Conservation (phyloP, 257 asterid species). For the Misopates orontium region DNA sequence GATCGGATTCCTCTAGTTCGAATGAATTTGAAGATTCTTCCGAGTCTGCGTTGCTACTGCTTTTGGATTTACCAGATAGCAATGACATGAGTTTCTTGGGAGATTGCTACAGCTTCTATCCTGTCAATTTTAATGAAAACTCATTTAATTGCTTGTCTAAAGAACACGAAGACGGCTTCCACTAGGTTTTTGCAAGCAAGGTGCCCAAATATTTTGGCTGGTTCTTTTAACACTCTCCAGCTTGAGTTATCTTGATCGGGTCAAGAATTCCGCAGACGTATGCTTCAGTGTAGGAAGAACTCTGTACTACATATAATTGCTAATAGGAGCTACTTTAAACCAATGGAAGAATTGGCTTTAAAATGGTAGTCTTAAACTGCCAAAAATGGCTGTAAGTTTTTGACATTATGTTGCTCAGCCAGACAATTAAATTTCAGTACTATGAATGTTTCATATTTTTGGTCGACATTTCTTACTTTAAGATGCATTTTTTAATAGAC, state of each 20-base stretch:
- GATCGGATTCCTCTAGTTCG: slow-evolving; percentile 12
- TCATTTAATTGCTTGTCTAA: no score
- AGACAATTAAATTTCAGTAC: background rate
- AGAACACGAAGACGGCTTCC: slow-evolving; percentile 19
- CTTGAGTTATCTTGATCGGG: no score
- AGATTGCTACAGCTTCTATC: slow-evolving; percentile 42
- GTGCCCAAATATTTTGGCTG: background rate
- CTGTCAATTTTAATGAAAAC: slow-evolving; percentile 10
- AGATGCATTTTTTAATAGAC: background rate
- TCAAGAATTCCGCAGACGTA: no score
- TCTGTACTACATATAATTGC: no score
- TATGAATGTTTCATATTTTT: no score
- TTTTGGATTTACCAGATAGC: slow-evolving; percentile 65
- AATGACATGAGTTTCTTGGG: slow-evolving; percentile 94
- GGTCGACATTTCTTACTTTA: background rate
- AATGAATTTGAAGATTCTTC: slow-evolving; percentile 73
- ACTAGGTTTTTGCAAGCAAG: slow-evolving; percentile 2
- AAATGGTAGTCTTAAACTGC: no score
- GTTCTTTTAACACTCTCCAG: background rate
- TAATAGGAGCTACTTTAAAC: no score
- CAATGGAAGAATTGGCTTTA: no score
- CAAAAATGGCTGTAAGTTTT: background rate
- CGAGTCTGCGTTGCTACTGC: slow-evolving; percentile 80
- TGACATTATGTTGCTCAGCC: background rate
- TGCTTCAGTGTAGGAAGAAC: no score